Evolutionary conservation across 2,329 filamentous ascomycete species (phyloP).

Genomic region (Colletotrichum acutatum): DNA sequence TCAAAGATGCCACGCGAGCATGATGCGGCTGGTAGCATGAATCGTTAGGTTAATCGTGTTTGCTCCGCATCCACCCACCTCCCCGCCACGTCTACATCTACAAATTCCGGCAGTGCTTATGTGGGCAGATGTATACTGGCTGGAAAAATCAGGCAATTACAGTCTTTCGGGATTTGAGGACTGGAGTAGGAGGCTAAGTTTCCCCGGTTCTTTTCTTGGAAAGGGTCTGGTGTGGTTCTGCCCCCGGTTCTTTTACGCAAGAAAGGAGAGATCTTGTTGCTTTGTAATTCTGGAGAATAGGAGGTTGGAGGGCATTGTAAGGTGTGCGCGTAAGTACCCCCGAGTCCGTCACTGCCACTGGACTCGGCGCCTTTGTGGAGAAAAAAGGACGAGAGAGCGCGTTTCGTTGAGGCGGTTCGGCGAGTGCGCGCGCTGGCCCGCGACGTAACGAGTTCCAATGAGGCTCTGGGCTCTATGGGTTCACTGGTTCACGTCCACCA

Average conservation of each 20-base stretch:
- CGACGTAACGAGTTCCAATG: conserved; percentile 18
- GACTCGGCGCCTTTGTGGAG: conserved; percentile 33
- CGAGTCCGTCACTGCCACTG: not conserved
- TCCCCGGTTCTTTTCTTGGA: not conserved
- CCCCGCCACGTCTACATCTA: too few relatives aligned
- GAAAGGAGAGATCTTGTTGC: not conserved
- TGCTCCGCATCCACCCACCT: too few relatives aligned
- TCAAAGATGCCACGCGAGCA: not conserved
- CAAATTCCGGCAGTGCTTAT: too few relatives aligned
- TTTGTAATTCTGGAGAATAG: not conserved
- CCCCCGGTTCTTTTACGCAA: not conserved
- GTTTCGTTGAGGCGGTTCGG: conserved; percentile 2
- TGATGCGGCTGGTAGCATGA: not conserved
- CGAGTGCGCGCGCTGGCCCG: not conserved
- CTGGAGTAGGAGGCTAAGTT: too few relatives aligned
- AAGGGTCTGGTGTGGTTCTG: conserved; percentile 16
- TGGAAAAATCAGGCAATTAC: too few relatives aligned
- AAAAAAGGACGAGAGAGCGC: not conserved
- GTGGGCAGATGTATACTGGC: too few relatives aligned
- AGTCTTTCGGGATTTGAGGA: too few relatives aligned
- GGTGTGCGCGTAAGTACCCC: not conserved
- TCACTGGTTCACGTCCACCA: not conserved
- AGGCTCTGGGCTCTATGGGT: conserved; percentile 12
- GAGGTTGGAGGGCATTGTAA: not conserved
- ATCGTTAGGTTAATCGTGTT: too few relatives aligned